Evolutionary conservation across 805 yeast species (phyloP).

Genomic region (Kluyveromyces nonfermentans): DNA sequence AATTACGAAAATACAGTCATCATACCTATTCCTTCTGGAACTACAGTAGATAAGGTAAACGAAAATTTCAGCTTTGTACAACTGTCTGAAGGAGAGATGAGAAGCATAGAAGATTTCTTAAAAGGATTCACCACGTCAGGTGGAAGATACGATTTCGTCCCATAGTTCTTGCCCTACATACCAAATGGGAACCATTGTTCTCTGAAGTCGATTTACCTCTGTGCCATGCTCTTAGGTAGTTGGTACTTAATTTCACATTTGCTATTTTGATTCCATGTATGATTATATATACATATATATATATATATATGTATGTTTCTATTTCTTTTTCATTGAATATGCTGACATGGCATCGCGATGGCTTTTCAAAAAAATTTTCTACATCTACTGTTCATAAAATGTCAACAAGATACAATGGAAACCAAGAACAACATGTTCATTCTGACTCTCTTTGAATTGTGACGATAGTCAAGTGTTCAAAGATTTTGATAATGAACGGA

Average conservation of each 20-base stretch:
- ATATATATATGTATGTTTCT: too few species aligned
- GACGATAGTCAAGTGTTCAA: not conserved
- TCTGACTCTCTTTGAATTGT: not conserved
- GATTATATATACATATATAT: too few species aligned
- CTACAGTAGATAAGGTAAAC: slow-evolving; percentile 47
- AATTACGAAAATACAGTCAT: slow-evolving; percentile 39
- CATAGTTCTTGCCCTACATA: not conserved
- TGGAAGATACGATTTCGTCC: slow-evolving; percentile 35
- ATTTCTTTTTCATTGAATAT: too few species aligned
- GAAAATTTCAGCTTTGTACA: slow-evolving; percentile 43
- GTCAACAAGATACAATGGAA: not conserved
- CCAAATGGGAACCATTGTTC: too few species aligned
- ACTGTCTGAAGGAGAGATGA: slow-evolving; percentile 49
- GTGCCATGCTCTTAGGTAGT: too few species aligned
- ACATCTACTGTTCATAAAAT: too few species aligned
- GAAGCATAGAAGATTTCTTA: slow-evolving; percentile 37
- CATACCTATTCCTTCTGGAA: slow-evolving; percentile 76
- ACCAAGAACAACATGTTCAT: not conserved
- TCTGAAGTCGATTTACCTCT: too few species aligned
- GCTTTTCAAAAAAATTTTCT: not conserved
- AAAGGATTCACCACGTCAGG: slow-evolving; percentile 43
- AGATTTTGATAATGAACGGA: slow-evolving; percentile 2
- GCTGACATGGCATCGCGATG: too few species aligned
- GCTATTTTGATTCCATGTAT: too few species aligned
- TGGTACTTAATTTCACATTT: too few species aligned